Base-by-base conservation (phyloP, 2,329 filamentous ascomycete genomes). In the Laburnicola sp. region DNA sequence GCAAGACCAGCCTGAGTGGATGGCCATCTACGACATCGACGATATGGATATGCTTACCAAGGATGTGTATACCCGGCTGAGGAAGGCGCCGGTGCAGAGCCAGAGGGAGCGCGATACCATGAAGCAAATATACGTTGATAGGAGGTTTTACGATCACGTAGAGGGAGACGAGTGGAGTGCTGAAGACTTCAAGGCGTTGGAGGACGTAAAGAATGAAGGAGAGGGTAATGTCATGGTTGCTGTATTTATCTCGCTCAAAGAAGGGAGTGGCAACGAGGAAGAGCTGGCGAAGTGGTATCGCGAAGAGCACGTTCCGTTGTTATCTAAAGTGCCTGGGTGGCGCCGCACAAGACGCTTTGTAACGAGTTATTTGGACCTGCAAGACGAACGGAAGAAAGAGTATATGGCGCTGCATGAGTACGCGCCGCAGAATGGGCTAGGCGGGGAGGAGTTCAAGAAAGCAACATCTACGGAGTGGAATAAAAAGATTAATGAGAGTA, bases 1-100 rank as follows among this genome's bases (percentile, higher is more conserved):
- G 56, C 63, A 70, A 53, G 72, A 77, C 45, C 68, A 76, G 58
- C 90, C 89, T 1, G 81, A 85, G 58, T 96, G 85, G 78, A 83
- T 93, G 69, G 91, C 91, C 28, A 76, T 87, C 49, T 96, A 96
- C 78, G 90, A 96, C 71, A 84, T 94, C 58, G 85, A 83, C 30
- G 85, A 86, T 66, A 89, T 93, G 82, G 74, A 80, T 38, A 83
- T 83, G 64, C 79, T 96, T 66, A 82, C 84, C 44, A 84, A 85
- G 42, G 82, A 87, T 45, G 81, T 85, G 2, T 96, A 96, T 75
- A 83, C 82, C 8, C 75, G 76, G 10, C 76, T 91, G 40, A 81
- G 88, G 27, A 82, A 80, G 60, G 80, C 72, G 48, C 78, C 73
- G 36, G 75, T 80, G 23, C 83, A 84, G 60, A 84, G 78, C 35